Evolutionary conservation across 352 stramenopile genomes (phyloP).

Genomic region (Phytophthora parvispora): DNA sequence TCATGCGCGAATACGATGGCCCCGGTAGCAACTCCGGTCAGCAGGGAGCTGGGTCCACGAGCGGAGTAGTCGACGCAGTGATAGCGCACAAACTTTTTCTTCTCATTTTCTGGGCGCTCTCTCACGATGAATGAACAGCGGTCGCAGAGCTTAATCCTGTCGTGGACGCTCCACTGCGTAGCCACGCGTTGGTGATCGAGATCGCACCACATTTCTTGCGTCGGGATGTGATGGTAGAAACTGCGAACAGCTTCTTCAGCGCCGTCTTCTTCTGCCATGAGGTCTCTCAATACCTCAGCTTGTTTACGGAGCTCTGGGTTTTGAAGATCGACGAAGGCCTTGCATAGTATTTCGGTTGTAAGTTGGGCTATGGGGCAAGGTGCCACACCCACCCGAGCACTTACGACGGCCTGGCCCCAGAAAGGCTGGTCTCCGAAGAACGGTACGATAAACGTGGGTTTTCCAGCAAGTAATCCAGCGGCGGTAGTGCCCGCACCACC

Average conservation of each 20-base stretch:
- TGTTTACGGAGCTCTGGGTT: conserved; percentile 50
- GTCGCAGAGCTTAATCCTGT: conserved; percentile 53
- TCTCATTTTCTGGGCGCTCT: conserved; percentile 33
- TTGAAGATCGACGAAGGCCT: conserved; percentile 76
- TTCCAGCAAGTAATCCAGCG: conserved; percentile 84
- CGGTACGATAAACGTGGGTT: conserved; percentile 94
- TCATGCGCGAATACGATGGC: conserved; percentile 40
- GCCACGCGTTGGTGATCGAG: conserved; percentile 40
- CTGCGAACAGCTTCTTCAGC: conserved; percentile 78
- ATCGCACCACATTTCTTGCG: conserved; percentile 87
- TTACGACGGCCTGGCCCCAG: conserved; percentile 88
- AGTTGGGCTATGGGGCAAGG: conserved; percentile 75
- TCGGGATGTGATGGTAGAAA: conserved; percentile 90
- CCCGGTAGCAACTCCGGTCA: conserved; percentile 46
- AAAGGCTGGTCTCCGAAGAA: conserved; percentile 96
- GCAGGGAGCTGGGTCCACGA: conserved; percentile 51
- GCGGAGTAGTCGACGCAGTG: conserved; percentile 53
- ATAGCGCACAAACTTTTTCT: conserved; percentile 43
- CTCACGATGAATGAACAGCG: conserved; percentile 42
- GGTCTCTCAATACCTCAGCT: conserved; percentile 51
- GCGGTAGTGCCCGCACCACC: conserved; percentile 24
- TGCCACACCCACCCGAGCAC: conserved; percentile 75
- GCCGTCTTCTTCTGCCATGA: conserved; percentile 88
- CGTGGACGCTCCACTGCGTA: conserved; percentile 41
- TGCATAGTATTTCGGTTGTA: conserved; percentile 74